Conservation (phyloP, 2,329 filamentous ascomycete species). For the Penicillium sp. region DNA sequence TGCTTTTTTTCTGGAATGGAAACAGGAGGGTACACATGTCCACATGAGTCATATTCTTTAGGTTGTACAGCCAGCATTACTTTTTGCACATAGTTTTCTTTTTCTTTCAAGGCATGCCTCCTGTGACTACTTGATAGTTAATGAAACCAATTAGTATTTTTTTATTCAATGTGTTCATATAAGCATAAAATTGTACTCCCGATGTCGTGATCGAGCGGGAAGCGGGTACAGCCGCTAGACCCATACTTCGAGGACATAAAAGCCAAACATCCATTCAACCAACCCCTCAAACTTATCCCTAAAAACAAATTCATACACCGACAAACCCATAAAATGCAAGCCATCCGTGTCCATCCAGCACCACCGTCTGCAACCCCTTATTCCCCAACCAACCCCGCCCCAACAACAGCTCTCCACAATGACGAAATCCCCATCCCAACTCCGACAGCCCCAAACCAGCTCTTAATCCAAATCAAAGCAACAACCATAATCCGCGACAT, state of each 20-base stretch:
- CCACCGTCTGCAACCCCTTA: slow-evolving; percentile 12
- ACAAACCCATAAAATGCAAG: slow-evolving; percentile 19
- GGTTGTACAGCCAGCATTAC: slow-evolving; percentile 2
- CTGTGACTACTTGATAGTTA: not conserved
- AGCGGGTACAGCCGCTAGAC: not conserved
- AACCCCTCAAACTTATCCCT: not conserved
- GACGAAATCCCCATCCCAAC: slow-evolving; percentile 25
- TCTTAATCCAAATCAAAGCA: slow-evolving; percentile 26
- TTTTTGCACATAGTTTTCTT: slow-evolving; percentile 7
- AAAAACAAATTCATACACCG: too few species aligned
- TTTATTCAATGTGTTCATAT: not conserved
- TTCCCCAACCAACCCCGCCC: slow-evolving; percentile 31
- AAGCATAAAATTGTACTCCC: not conserved
- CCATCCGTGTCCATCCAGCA: slow-evolving; percentile 26
- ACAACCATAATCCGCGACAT: slow-evolving; percentile 27
- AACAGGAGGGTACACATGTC: not conserved
- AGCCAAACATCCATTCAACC: not conserved
- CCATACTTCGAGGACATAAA: not conserved
- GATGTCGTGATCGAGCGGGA: not conserved
- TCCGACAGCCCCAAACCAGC: slow-evolving; percentile 16
- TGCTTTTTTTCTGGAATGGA: not conserved
- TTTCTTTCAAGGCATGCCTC: not conserved
- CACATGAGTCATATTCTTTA: not conserved
- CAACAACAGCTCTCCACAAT: slow-evolving; percentile 21
- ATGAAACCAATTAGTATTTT: not conserved